Evolutionary conservation across 225 moss, liverwort and hornwort species (phyloP).

Genomic region (Asterella californica): DNA sequence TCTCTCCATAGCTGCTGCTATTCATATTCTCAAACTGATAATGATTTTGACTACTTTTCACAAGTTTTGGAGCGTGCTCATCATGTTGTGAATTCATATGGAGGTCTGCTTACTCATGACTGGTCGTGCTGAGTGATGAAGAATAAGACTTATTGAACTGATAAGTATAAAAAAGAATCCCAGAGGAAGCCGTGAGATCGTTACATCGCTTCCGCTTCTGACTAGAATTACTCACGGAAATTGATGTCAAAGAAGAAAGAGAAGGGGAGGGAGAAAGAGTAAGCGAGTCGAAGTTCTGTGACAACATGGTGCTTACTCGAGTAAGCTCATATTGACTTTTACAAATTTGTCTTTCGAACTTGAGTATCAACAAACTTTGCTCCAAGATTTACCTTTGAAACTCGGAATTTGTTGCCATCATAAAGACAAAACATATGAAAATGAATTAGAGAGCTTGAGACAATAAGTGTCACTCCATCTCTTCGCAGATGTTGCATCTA

Average conservation of each 20-base stretch:
- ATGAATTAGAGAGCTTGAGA: too few species aligned
- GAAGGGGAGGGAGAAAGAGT: slow-evolving; percentile 47
- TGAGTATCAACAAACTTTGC: background rate
- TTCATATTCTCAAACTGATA: slow-evolving; percentile 44
- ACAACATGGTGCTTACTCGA: slow-evolving; percentile 31
- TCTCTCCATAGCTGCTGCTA: slow-evolving; percentile 30
- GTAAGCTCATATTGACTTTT: background rate
- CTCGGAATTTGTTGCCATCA: too few species aligned
- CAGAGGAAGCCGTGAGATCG: slow-evolving; percentile 35
- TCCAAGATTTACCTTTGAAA: background rate
- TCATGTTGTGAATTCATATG: slow-evolving; percentile 45
- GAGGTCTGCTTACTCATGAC: slow-evolving; percentile 35
- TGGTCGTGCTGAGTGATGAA: slow-evolving; percentile 26
- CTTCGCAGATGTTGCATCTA: too few species aligned
- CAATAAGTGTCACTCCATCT: too few species aligned
- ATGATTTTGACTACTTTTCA: slow-evolving; percentile 32
- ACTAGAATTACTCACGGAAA: slow-evolving; percentile 35
- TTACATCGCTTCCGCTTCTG: slow-evolving; percentile 47
- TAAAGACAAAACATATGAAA: too few species aligned
- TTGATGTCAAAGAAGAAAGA: slow-evolving; percentile 41
- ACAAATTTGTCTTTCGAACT: background rate
- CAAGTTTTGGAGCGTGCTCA: slow-evolving; percentile 37
- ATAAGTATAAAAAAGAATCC: slow-evolving; percentile 31
- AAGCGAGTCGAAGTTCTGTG: slow-evolving; percentile 43
- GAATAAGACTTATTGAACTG: slow-evolving; percentile 38